Evolutionary conservation across 139 green algal genomes (phyloP).

Genomic region (Closterium sp.): DNA sequence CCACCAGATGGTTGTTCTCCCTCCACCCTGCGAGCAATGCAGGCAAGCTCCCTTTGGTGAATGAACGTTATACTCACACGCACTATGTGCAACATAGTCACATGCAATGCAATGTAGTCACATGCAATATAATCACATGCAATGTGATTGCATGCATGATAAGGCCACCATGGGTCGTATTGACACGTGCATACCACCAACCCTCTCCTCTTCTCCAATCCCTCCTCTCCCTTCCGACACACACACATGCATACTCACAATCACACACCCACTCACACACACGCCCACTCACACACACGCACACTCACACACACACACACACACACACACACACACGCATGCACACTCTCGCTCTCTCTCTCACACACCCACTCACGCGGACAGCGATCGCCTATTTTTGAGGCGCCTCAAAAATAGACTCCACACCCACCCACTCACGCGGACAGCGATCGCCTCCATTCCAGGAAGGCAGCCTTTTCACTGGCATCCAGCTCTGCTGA

Average conservation of each 20-base stretch:
- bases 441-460: slow-evolving; percentile 80
- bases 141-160: not conserved
- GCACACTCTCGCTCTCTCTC: too few relatives aligned
- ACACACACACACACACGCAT: slow-evolving; percentile 48
- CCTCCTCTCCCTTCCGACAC: not conserved
- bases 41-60: too few relatives aligned
- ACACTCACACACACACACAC: slow-evolving; percentile 36
- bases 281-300: slow-evolving; percentile 14
- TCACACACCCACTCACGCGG: slow-evolving; percentile 23
- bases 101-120: not conserved
- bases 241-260: too few relatives aligned
- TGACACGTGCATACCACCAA: not conserved
- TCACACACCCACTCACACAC: not conserved
- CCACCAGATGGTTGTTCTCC: slow-evolving; percentile 78
- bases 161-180: too few relatives aligned
- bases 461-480: slow-evolving; percentile 75
- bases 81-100: not conserved
- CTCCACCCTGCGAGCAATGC: slow-evolving; percentile 77
- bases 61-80: not conserved
- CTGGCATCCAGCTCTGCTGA: slow-evolving; percentile 78
- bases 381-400: slow-evolving; percentile 72
- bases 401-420: too few relatives aligned
- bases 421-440: not conserved
- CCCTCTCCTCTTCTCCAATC: not conserved
- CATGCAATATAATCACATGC: not conserved